These are phyloP conservation scores for Astrothelium macrocarpum DNA, from an alignment of 495 filamentous ascomycete genomes.

Conservation along the genomic window DNA sequence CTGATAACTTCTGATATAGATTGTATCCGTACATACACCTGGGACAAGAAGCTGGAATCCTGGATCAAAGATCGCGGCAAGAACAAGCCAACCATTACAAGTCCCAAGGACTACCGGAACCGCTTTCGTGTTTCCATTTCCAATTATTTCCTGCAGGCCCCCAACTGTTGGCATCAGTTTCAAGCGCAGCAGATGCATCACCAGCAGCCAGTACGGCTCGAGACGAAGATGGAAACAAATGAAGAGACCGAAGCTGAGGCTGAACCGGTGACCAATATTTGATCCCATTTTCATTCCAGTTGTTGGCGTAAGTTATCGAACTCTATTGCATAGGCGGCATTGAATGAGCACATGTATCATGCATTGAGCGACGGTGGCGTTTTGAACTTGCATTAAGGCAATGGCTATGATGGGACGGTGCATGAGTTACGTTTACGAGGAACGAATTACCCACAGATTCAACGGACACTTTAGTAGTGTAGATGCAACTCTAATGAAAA, in stretches of 20 bases:
- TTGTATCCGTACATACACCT: conserved; percentile 96
- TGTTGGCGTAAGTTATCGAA: not conserved
- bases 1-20: conserved; percentile 37
- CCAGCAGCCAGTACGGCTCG: conserved; percentile 30
- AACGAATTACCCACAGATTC: no score
- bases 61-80: conserved; percentile 97
- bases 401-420: not conserved
- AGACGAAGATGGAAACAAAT: conserved; percentile 14
- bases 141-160: conserved; percentile 69
- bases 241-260: not conserved
- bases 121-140: conserved; percentile 96
- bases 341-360: not conserved
- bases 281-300: not conserved
- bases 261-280: conserved; percentile 1
- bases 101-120: conserved; percentile 93
- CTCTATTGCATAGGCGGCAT: not conserved
- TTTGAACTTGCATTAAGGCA: not conserved
- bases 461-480: no score
- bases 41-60: conserved; percentile 97
- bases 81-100: conserved; percentile 90
- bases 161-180: conserved; percentile 70
- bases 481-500: no score
- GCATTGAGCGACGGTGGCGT: not conserved
- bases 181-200: conserved; percentile 40
- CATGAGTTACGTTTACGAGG: not conserved